A percentile compares a stretch with the other conserved stretches of the same genome.
These are phyloP conservation scores for Parasitella parasitica DNA, from an alignment of 371 early-diverging fungal species.

Conservation along the genomic window DNA sequence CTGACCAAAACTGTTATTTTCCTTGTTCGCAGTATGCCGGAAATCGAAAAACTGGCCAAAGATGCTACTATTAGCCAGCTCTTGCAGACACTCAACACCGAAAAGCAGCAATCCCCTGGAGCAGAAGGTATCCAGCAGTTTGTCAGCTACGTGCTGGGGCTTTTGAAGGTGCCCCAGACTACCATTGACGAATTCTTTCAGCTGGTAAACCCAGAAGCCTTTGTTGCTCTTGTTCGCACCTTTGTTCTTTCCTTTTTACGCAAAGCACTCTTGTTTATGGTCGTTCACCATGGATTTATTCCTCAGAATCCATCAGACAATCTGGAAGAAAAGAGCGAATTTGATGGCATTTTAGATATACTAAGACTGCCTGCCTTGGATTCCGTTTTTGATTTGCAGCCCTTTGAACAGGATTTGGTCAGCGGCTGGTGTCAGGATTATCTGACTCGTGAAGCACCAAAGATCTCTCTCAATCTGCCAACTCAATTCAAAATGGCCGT, in stretches of 20 bases:
- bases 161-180: conserved; percentile 1
- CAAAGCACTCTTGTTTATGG: conserved; percentile 40
- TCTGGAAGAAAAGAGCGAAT: conserved; percentile 26
- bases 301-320: conserved; percentile 29
- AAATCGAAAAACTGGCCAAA: conserved; percentile 12
- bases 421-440: conserved; percentile 43
- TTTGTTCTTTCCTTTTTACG: conserved; percentile 47
- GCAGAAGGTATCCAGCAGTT: conserved; percentile 11
- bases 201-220: conserved; percentile 10
- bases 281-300: conserved; percentile 43
- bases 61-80: background rate
- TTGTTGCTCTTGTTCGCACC: conserved; percentile 28
- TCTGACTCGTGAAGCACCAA: background rate
- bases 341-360: conserved; percentile 31
- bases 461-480: conserved; percentile 54
- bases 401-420: conserved; percentile 25
- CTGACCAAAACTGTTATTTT: conserved; percentile 53
- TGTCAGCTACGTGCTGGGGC: conserved; percentile 4
- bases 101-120: background rate
- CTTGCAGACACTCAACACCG: conserved; percentile 6
- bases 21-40: conserved; percentile 24
- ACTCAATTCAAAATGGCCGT: conserved; percentile 65
- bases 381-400: conserved; percentile 21
- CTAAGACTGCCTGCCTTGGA: conserved; percentile 33
- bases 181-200: conserved; percentile 17